Evolutionary conservation across 768 basidiomycete species (phyloP).

Genomic region (Suillus americanus): DNA sequence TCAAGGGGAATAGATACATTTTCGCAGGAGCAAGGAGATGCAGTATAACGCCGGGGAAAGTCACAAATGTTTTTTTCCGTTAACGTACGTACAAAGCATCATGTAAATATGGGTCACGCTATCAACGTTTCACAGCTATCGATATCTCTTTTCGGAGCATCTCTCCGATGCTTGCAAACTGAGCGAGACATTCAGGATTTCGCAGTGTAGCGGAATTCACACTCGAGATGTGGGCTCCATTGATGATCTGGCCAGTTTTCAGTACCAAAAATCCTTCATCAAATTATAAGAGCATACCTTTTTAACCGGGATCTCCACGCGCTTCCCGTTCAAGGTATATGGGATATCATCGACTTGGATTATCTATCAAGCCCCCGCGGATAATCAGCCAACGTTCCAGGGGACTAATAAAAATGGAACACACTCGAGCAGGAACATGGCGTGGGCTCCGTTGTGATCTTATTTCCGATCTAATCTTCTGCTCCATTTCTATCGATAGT

Average conservation of each 20-base stretch:
- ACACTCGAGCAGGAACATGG: constrained; percentile 73
- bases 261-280: constrained; percentile 13
- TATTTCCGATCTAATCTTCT: constrained; percentile 60
- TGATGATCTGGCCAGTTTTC: constrained; percentile 57
- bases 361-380: constrained; percentile 43
- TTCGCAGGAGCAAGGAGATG: background rate
- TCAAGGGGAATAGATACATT: background rate
- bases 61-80: background rate
- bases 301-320: constrained; percentile 77
- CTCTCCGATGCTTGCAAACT: constrained; percentile 57
- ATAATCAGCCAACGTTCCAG: constrained; percentile 20
- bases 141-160: constrained; percentile 44
- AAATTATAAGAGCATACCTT: constrained; percentile 41
- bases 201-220: constrained; percentile 72
- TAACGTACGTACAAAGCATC: background rate
- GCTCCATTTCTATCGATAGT: constrained; percentile 52
- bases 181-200: constrained; percentile 69
- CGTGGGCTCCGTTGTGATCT: constrained; percentile 64
- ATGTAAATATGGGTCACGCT: background rate
- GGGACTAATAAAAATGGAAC: constrained; percentile 22
- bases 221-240: constrained; percentile 65
- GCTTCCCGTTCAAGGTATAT: constrained; percentile 79
- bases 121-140: constrained; percentile 19
- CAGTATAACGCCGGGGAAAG: background rate
- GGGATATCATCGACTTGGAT: constrained; percentile 71